These are phyloP conservation scores for Cruciata laevipes DNA, from an alignment of 257 asterid genomes.

Conservation along the genomic window DNA sequence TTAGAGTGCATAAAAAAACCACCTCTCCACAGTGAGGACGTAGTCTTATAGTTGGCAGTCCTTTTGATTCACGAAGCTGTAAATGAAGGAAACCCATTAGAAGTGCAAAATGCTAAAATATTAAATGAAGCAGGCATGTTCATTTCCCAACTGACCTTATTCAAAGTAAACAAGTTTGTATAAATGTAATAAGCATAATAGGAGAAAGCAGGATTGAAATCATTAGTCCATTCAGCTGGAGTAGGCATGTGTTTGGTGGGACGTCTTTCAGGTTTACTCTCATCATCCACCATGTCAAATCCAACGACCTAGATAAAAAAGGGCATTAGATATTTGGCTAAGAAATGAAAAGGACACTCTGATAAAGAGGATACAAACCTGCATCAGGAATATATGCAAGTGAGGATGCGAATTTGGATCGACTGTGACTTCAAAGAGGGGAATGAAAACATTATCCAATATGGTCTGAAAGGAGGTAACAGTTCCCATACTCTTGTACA, in stretches of 20 bases:
- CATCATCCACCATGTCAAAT: slow-evolving; percentile 94
- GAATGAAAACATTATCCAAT: slow-evolving; percentile 82
- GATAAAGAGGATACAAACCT: slow-evolving; percentile 35
- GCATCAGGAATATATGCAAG: slow-evolving; percentile 74
- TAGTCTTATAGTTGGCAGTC: slow-evolving; percentile 73
- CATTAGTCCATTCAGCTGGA: slow-evolving; percentile 90
- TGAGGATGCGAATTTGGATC: slow-evolving; percentile 93
- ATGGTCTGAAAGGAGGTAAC: slow-evolving; percentile 87
- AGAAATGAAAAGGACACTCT: neutral
- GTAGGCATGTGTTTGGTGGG: slow-evolving; percentile 96
- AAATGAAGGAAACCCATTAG: slow-evolving; percentile 4
- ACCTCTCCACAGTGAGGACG: slow-evolving; percentile 99
- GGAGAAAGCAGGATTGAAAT: slow-evolving; percentile 87
- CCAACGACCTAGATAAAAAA: slow-evolving; percentile 68
- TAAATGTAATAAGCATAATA: slow-evolving; percentile 94
- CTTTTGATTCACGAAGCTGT: slow-evolving; percentile 95
- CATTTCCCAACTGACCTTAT: slow-evolving; percentile 43
- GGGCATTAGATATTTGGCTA: slow-evolving; percentile 13
- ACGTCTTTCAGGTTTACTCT: slow-evolving; percentile 96
- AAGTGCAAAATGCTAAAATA: neutral
- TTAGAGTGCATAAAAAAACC: slow-evolving; percentile 27
- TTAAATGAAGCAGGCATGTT: neutral
- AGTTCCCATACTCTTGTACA: slow-evolving; percentile 91
- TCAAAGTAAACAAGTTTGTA: slow-evolving; percentile 84
- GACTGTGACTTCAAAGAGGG: slow-evolving; percentile 85